Percentiles rank a stretch among this genome's conserved stretches.
Conservation (phyloP, 1,284 basidiomycete genomes). For the Ceratobasidium sp. region DNA sequence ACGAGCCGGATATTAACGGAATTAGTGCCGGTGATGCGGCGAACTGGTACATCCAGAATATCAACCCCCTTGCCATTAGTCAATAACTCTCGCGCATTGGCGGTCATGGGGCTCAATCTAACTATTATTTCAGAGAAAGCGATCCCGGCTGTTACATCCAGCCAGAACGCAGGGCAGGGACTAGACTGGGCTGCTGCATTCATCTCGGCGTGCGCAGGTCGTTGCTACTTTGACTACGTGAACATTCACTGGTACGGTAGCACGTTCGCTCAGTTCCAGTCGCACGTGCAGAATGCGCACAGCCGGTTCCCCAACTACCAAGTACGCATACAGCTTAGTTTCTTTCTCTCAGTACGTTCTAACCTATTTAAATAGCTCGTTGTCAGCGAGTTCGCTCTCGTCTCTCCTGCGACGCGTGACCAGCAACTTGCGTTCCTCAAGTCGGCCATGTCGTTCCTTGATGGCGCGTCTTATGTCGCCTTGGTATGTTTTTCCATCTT, state of each 20-base stretch:
- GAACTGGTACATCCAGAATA: conserved; percentile 43
- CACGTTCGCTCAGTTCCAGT: conserved; percentile 20
- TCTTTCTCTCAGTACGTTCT: too few relatives aligned
- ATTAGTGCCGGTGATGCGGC: conserved; percentile 7
- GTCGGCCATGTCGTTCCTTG: conserved; percentile 3
- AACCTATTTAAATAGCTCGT: conserved; percentile 9
- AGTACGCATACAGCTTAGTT: neutral
- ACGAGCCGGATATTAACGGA: conserved; percentile 42
- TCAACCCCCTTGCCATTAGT: conserved; percentile 36
- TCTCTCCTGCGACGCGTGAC: neutral
- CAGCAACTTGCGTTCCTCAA: conserved; percentile 22
- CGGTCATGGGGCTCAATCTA: too few relatives aligned
- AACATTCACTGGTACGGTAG: conserved; percentile 35
- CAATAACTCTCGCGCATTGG: too few relatives aligned
- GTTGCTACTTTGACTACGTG: conserved; percentile 36
- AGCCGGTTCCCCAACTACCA: conserved; percentile 22
- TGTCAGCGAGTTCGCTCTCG: conserved; percentile 18
- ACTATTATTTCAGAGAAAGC: conserved; percentile 6
- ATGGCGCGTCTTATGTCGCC: conserved; percentile 16
- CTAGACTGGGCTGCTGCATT: conserved; percentile 14
- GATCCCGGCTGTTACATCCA: conserved; percentile 38
- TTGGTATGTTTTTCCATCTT: neutral
- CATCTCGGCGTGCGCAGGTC: conserved; percentile 24
- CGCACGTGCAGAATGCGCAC: conserved; percentile 10
- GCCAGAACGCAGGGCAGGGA: conserved; percentile 18